A percentile compares a stretch with the other conserved stretches of the same genome.
phyloP scores from a whole-genome alignment of 75 land plant species.

The Cunninghamia lanceolata region DNA sequence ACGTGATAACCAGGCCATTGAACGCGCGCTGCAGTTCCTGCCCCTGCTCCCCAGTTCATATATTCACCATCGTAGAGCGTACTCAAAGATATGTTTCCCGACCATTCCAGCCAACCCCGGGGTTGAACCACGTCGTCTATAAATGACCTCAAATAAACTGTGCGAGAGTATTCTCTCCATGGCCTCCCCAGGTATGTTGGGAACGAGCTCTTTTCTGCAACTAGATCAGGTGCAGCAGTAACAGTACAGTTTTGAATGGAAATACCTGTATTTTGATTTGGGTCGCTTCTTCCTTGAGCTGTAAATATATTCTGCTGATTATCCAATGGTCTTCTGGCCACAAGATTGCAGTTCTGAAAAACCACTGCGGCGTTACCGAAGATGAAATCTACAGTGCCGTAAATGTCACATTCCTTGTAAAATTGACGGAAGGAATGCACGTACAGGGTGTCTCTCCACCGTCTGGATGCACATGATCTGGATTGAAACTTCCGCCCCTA shows the following conservation, averaged over 20 bases:
- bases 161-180: not conserved
- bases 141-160: not conserved
- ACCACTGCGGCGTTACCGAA: no score
- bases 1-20: conserved; percentile 8
- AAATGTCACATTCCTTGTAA: no score
- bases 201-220: no score
- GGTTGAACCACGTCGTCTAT: conserved; percentile 12
- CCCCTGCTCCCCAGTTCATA: conserved; percentile 4
- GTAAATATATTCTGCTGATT: conserved; percentile 22
- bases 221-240: no score
- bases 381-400: no score
- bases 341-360: no score
- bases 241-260: no score
- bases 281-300: conserved; percentile 37
- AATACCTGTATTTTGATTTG: conserved; percentile 27
- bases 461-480: no score
- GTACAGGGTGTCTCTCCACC: conserved; percentile 31
- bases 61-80: conserved; percentile 19
- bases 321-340: not conserved
- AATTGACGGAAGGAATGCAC: conserved; percentile 19
- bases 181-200: no score
- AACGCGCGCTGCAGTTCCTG: not conserved
- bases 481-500: no score
- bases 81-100: not conserved
- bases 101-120: conserved; percentile 31